Conservation (phyloP, 2,329 filamentous ascomycete genomes). For the Diaporthe velutina region DNA sequence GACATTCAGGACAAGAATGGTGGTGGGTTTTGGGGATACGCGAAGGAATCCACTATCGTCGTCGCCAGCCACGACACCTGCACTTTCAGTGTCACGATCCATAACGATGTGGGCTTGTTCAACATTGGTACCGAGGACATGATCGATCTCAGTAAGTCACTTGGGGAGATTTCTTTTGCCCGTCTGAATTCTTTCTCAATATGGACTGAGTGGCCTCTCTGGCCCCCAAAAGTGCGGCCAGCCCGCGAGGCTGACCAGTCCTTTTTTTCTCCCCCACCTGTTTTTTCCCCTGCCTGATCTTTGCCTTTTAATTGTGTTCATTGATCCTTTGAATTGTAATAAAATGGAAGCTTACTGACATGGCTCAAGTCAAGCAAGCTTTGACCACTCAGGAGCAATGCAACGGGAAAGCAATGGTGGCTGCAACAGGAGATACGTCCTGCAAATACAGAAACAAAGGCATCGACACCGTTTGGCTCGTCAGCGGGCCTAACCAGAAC, state of each 20-base stretch:
- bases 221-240: too few relatives aligned
- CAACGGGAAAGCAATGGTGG: neutral
- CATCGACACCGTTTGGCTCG: neutral
- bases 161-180: too few relatives aligned
- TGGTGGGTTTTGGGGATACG: neutral
- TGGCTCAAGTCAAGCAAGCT: neutral
- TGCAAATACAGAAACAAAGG: neutral
- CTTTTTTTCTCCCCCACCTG: too few relatives aligned
- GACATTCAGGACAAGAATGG: neutral
- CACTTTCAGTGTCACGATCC: neutral
- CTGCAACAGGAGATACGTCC: neutral
- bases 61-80: constrained; percentile 6
- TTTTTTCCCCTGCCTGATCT: too few relatives aligned
- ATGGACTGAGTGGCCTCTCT: neutral
- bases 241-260: too few relatives aligned
- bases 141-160: neutral
- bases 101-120: neutral
- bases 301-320: too few relatives aligned
- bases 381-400: neutral
- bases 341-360: neutral
- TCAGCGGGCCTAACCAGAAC: neutral
- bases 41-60: neutral
- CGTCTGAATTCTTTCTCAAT: neutral
- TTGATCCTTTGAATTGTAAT: neutral
- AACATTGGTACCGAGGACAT: neutral